Conservation (phyloP, 2,329 filamentous ascomycete species). For the Neurospora crassa region DNA sequence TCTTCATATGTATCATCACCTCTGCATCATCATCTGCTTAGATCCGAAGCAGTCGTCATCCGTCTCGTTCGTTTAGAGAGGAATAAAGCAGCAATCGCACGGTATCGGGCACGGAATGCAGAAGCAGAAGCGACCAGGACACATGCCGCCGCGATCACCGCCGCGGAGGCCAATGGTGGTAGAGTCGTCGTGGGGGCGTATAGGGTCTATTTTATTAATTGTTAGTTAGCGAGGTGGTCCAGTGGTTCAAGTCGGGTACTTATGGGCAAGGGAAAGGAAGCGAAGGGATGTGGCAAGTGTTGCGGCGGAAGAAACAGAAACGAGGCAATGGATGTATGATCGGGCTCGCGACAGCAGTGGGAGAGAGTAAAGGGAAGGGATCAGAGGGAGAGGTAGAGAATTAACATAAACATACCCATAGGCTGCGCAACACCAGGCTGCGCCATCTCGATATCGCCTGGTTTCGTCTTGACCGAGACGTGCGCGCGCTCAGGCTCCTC, state of each 20-base stretch:
- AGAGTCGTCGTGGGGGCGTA: slow-evolving; percentile 19
- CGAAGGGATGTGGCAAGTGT: too few species aligned
- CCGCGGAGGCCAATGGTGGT: slow-evolving; percentile 18
- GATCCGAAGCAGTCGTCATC: background rate
- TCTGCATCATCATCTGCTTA: background rate
- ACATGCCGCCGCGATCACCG: slow-evolving; percentile 21
- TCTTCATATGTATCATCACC: background rate
- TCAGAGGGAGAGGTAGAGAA: too few species aligned
- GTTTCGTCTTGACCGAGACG: background rate
- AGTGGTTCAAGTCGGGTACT: background rate
- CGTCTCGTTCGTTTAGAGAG: background rate
- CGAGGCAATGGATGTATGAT: too few species aligned
- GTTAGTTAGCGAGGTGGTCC: background rate
- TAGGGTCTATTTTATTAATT: slow-evolving; percentile 15
- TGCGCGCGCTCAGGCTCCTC: background rate
- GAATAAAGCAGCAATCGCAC: slow-evolving; percentile 29
- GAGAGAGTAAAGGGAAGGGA: too few species aligned
- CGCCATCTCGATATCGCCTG: background rate
- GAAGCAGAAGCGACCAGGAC: slow-evolving; percentile 30
- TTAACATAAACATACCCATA: background rate
- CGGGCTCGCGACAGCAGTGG: too few species aligned
- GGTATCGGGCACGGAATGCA: slow-evolving; percentile 29
- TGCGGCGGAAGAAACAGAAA: too few species aligned
- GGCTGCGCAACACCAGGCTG: background rate
- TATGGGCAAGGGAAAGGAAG: too few species aligned